Evolutionary conservation across 495 filamentous ascomycete species (phyloP).

Genomic region (Penicillium canariense): DNA sequence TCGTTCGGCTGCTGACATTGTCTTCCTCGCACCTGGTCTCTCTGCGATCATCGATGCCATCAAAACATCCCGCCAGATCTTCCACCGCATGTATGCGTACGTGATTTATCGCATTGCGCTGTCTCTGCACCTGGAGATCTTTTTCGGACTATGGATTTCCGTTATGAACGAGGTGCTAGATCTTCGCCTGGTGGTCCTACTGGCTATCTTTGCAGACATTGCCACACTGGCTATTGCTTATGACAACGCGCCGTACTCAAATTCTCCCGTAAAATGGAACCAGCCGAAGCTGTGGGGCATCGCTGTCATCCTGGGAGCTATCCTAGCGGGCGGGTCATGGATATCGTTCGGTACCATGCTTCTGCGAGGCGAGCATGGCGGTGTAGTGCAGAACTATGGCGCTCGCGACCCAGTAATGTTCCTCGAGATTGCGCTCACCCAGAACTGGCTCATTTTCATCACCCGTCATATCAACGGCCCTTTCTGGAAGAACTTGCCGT

Average conservation of each 20-base stretch:
- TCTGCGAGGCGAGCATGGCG: slow-evolving; percentile 60
- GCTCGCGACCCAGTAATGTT: slow-evolving; percentile 79
- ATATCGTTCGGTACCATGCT: slow-evolving; percentile 79
- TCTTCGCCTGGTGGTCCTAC: slow-evolving; percentile 84
- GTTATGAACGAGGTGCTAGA: slow-evolving; percentile 80
- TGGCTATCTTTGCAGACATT: slow-evolving; percentile 93
- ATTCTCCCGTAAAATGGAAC: slow-evolving; percentile 91
- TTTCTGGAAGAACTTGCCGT: slow-evolving; percentile 82
- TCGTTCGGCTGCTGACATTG: slow-evolving; percentile 89
- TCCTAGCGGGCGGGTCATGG: slow-evolving; percentile 82
- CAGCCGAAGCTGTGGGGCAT: slow-evolving; percentile 89
- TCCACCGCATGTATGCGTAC: slow-evolving; percentile 97
- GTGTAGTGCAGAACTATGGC: slow-evolving; percentile 86
- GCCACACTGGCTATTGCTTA: slow-evolving; percentile 92
- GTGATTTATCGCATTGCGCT: slow-evolving; percentile 94
- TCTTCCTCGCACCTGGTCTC: slow-evolving; percentile 87
- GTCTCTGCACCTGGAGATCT: slow-evolving; percentile 86
- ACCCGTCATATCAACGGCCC: slow-evolving; percentile 84
- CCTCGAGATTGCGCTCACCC: slow-evolving; percentile 84
- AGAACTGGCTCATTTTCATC: slow-evolving; percentile 97
- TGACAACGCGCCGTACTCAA: slow-evolving; percentile 86
- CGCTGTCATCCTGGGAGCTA: slow-evolving; percentile 75
- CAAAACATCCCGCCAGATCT: slow-evolving; percentile 92
- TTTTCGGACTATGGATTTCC: slow-evolving; percentile 87
- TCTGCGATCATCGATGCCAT: slow-evolving; percentile 90